These are phyloP conservation scores for Albifimbria verrucaria DNA, from an alignment of 2,329 filamentous ascomycete species.

Conservation along the genomic window DNA sequence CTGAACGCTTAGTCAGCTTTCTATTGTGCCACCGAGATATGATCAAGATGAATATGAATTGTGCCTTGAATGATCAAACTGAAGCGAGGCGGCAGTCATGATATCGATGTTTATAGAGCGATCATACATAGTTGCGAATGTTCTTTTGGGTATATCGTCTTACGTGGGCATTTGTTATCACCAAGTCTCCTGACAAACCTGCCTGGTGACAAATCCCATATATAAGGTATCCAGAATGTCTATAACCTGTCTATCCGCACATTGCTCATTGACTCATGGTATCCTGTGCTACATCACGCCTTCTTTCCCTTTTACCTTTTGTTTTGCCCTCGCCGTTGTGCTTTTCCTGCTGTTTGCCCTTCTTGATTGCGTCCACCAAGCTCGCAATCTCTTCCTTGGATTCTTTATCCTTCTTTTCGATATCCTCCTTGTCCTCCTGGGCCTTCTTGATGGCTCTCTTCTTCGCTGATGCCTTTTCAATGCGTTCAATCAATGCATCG, in stretches of 20 bases:
- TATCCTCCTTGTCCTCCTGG: slow-evolving; percentile 27
- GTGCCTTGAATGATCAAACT: no score
- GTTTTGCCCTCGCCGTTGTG: slow-evolving; percentile 14
- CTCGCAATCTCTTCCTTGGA: slow-evolving; percentile 28
- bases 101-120: no score
- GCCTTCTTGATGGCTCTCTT: slow-evolving; percentile 42
- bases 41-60: no score
- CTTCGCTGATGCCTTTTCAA: slow-evolving; percentile 74
- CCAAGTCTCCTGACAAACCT: no score
- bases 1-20: not conserved
- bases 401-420: slow-evolving; percentile 25
- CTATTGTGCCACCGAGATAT: no score
- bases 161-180: no score
- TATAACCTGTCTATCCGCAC: not conserved
- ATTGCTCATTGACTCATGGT: not conserved
- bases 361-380: slow-evolving; percentile 42
- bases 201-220: no score
- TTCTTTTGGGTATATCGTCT: no score
- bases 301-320: slow-evolving; percentile 14
- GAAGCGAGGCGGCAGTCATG: no score
- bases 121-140: no score
- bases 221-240: not conserved
- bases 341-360: slow-evolving; percentile 30
- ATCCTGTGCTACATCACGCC: not conserved
- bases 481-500: slow-evolving; percentile 75